Conservation (phyloP, 1,284 basidiomycete genomes). For the Takashimella tepidaria region DNA sequence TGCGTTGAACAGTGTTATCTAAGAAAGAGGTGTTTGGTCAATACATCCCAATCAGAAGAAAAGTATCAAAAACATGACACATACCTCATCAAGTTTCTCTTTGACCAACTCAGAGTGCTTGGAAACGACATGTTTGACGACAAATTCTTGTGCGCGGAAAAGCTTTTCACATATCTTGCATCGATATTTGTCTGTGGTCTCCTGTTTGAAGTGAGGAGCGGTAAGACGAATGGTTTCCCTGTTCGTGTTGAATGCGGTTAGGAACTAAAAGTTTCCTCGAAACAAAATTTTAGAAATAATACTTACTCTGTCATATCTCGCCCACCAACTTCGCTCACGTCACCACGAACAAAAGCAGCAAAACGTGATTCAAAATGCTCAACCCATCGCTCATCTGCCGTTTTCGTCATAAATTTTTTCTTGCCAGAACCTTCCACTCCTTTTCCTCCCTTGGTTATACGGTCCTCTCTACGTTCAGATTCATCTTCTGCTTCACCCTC, state of each 20-base stretch:
- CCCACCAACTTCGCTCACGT: neutral
- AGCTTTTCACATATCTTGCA: slow-evolving; percentile 92
- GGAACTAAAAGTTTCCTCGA: too few species aligned
- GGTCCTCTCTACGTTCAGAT: neutral
- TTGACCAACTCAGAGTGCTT: slow-evolving; percentile 74
- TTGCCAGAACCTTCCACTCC: neutral
- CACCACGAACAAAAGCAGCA: neutral
- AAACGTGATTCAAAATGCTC: slow-evolving; percentile 75
- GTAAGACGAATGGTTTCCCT: slow-evolving; percentile 67
- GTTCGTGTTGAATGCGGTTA: too few species aligned
- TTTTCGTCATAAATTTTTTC: slow-evolving; percentile 14
- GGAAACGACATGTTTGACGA: slow-evolving; percentile 88
- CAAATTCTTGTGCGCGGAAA: slow-evolving; percentile 90
- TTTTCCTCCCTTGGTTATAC: slow-evolving; percentile 6
- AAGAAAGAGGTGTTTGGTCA: too few species aligned
- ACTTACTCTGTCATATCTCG: neutral
- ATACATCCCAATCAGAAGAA: too few species aligned
- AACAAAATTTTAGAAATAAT: too few species aligned
- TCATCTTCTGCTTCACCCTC: slow-evolving; percentile 54
- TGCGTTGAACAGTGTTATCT: slow-evolving; percentile 65
- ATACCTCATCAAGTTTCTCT: slow-evolving; percentile 43
- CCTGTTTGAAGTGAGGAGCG: slow-evolving; percentile 78
- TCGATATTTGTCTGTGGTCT: slow-evolving; percentile 89
- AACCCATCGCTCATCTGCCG: slow-evolving; percentile 74
- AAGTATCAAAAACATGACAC: too few species aligned